Conservation (phyloP, 1,139 yeast species). For the Arxiozyma telluris region DNA sequence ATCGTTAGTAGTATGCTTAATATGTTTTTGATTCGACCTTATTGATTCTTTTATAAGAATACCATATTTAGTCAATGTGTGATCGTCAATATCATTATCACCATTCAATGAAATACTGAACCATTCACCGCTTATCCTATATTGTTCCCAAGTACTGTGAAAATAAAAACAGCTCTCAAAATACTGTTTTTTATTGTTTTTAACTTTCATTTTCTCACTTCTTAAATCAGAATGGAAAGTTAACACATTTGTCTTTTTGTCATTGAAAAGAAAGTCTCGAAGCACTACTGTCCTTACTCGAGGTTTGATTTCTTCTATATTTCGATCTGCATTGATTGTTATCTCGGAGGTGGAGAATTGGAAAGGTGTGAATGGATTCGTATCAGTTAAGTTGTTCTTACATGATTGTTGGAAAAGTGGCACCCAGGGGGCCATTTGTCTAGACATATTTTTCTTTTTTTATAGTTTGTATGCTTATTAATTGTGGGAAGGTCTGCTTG, state of each 20-base stretch:
- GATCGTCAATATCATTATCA: constrained; percentile 1
- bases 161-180: constrained; percentile 77
- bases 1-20: background rate
- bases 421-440: constrained; percentile 66
- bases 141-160: constrained; percentile 51
- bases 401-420: constrained; percentile 48
- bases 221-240: constrained; percentile 68
- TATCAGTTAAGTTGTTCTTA: constrained; percentile 34
- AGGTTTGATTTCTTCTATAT: constrained; percentile 32
- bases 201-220: constrained; percentile 48
- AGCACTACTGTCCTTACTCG: constrained; percentile 58
- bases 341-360: constrained; percentile 60
- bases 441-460: constrained; percentile 16
- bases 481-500: no score
- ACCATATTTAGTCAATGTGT: constrained; percentile 14
- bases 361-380: constrained; percentile 43
- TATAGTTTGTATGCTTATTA: background rate
- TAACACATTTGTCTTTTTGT: constrained; percentile 56
- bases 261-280: constrained; percentile 69
- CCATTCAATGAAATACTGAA: constrained; percentile 16
- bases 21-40: background rate
- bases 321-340: constrained; percentile 11
- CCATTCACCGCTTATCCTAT: constrained; percentile 62
- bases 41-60: constrained; percentile 12
- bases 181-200: constrained; percentile 33